Base-by-base conservation (phyloP, 257 asterid species). In the Solanum pinnatisectum region DNA sequence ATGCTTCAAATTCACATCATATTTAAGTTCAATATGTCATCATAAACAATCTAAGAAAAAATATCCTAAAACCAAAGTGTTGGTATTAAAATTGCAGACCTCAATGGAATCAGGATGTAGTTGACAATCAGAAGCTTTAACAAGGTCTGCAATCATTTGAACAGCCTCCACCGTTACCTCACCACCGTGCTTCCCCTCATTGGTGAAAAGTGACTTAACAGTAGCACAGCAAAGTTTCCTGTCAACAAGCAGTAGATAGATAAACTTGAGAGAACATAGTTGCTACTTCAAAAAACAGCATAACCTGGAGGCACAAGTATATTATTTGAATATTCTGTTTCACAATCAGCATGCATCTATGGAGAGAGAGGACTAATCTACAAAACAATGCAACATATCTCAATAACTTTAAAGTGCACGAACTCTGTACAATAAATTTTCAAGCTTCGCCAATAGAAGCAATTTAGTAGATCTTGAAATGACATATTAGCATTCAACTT, bases 131-230 rank as follows among this genome's bases (percentile, higher is more conserved):
- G 91, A 86, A 90, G 90, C 90, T 92, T 97, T 97, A 73, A 97
- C 99, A 73, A 94, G 94, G 23, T 95, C 98, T 22, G 98, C 99
- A 59, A 97, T 95, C 94, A 91, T 78, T 88, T 88, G 93, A 88
- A 95, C 98, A 88, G 98, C 98, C 94, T 96, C 99, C 86, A 96
- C 93, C 32, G 99, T 97, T 88, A 87, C 98, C 94, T 96, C 99
- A 65, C 99, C 98, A 3, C 98, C 98, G 91, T 97, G 99, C 93
- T 97, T 97, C 87, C 98, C 99, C 89, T 95, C 97, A 63, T 95
- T 92, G 42, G 92, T 87, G 89, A 97, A 96, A 89, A 96, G 96
- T 56, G 96, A 94, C 92, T 95, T 96, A 37, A 94, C 83, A 42
- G 96, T 39, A 59, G 93, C 78, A 88, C 98, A 95, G 89, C 98